These are phyloP conservation scores for Colletotrichum tropicicola DNA, from an alignment of 2,329 filamentous ascomycete genomes.

Conservation along the genomic window DNA sequence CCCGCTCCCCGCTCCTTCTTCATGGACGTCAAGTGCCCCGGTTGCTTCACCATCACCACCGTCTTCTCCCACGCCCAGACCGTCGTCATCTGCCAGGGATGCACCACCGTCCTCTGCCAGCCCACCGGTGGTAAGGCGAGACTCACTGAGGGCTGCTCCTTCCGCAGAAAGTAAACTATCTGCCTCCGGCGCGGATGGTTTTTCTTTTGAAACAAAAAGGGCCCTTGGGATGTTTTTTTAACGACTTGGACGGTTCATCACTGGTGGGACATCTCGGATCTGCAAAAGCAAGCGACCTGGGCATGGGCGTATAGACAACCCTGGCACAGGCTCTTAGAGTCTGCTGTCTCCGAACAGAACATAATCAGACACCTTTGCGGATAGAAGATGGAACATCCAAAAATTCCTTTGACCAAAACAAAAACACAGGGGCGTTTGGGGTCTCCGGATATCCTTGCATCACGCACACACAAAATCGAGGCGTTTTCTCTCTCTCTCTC, in stretches of 20 bases:
- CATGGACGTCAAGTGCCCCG: constrained; percentile 99
- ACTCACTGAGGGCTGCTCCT: constrained; percentile 99
- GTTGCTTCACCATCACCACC: constrained; percentile 99
- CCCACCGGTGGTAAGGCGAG: constrained; percentile 99
- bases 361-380: constrained; percentile 63
- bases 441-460: constrained; percentile 84
- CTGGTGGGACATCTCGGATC: constrained; percentile 65
- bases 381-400: constrained; percentile 76
- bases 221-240: constrained; percentile 49
- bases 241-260: constrained; percentile 60
- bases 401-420: constrained; percentile 59
- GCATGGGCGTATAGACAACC: constrained; percentile 60
- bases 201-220: constrained; percentile 44
- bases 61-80: constrained; percentile 99
- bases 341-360: constrained; percentile 47
- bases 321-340: constrained; percentile 44
- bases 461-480: constrained; percentile 45
- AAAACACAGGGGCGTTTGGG: constrained; percentile 72
- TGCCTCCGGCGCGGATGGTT: constrained; percentile 48
- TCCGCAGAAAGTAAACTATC: constrained; percentile 96
- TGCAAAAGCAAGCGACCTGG: constrained; percentile 60
- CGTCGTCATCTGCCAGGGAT: constrained; percentile 99
- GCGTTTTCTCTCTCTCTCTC: constrained; percentile 36
- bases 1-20: constrained; percentile 98
- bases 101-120: constrained; percentile 99